A percentile compares a stretch with the other conserved stretches of the same genome.
These are phyloP conservation scores for Yamadazyma sp. DNA, from an alignment of 1,139 yeast species.

Conservation along the genomic window DNA sequence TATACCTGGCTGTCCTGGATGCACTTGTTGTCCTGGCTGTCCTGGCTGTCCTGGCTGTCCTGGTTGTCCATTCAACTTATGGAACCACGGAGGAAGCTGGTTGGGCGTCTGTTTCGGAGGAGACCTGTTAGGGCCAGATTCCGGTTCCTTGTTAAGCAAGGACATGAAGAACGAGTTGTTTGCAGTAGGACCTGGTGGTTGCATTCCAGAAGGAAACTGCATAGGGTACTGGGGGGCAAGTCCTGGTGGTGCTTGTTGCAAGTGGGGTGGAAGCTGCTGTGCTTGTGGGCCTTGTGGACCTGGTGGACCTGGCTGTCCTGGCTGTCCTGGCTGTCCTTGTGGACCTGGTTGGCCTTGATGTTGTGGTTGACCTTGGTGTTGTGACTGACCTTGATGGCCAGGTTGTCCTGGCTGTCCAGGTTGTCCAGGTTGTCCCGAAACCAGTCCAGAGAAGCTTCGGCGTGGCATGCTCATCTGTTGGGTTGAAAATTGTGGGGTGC, in stretches of 20 bases:
- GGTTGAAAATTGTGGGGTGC: not conserved
- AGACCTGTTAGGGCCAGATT: slow-evolving; percentile 6
- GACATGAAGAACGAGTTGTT: slow-evolving; percentile 59
- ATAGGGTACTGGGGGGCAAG: no score
- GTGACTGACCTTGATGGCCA: no score
- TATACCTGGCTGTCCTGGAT: slow-evolving; percentile 8
- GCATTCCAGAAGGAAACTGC: slow-evolving; percentile 3
- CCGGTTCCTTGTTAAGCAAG: slow-evolving; percentile 40
- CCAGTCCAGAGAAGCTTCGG: not conserved
- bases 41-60: slow-evolving; percentile 8
- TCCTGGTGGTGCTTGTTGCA: no score
- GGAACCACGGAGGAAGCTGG: slow-evolving; percentile 15
- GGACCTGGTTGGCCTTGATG: slow-evolving; percentile 3
- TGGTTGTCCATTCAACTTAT: slow-evolving; percentile 14
- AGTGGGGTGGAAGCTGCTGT: no score
- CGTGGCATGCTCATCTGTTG: not conserved
- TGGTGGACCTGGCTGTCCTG: not conserved
- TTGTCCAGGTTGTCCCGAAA: not conserved
- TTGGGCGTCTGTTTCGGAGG: slow-evolving; percentile 5
- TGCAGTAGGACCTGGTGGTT: slow-evolving; percentile 14
- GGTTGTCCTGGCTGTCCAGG: not conserved
- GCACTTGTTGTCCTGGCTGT: not conserved
- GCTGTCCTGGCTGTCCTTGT: slow-evolving; percentile 9
- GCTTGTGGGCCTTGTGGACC: slow-evolving; percentile 3
- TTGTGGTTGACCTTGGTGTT: not conserved